Percentiles rank a stretch among this genome's conserved stretches.
phyloP scores from a whole-genome alignment of 495 filamentous ascomycete species.

The Podospora comata region DNA sequence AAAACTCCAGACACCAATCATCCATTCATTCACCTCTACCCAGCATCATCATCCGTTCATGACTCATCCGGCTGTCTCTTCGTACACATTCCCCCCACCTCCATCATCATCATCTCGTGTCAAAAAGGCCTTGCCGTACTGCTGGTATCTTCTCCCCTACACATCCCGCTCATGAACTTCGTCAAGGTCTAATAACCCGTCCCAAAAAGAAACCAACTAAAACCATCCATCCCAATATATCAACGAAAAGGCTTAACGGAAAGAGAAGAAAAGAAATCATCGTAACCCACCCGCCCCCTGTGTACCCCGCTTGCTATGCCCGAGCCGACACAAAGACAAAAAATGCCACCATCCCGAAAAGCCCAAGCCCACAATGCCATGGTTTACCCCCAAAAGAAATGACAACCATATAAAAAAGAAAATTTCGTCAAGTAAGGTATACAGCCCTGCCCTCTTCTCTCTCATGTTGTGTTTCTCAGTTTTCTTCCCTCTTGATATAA shows the following conservation, averaged over 20 bases:
- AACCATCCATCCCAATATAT: background rate
- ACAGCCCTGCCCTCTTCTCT: background rate
- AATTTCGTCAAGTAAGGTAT: background rate
- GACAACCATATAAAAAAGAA: background rate
- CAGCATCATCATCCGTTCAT: no score
- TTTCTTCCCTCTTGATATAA: constrained; percentile 5
- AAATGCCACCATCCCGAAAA: background rate
- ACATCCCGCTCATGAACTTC: background rate
- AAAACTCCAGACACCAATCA: no score
- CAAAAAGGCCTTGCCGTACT: background rate
- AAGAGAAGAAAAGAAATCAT: background rate
- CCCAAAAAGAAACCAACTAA: background rate
- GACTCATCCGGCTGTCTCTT: no score
- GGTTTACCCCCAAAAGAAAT: background rate
- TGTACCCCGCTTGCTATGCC: background rate
- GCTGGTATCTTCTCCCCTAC: background rate
- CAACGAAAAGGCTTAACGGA: background rate
- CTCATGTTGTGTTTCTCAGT: background rate
- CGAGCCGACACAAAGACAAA: background rate
- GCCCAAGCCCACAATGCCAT: background rate
- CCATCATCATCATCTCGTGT: background rate
- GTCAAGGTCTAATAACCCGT: background rate
- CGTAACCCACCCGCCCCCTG: background rate
- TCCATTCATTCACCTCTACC: no score
- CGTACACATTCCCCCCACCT: background rate